Evolutionary conservation across 1,139 yeast genomes (phyloP), one percentile per base, ranked within the genome.

Genomic region (Casaregolazyma lundiana): DNA sequence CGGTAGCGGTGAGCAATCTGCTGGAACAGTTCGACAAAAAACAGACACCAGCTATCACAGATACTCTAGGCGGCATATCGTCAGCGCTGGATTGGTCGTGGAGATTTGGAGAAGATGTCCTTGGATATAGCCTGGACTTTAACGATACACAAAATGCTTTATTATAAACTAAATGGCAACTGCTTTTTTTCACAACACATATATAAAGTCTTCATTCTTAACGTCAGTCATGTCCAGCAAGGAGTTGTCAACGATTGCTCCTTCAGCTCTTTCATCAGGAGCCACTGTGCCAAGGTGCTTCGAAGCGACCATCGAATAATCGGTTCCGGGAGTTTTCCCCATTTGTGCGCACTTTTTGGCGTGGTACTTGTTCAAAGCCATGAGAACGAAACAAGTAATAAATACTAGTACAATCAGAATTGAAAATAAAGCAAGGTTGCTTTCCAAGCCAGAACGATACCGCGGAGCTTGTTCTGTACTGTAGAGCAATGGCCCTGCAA

Each of bases 401-500:
- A 15, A 26, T 2, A 39, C 43, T 16, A 39, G 43, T 2, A 21
- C 43, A 35, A 35, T 37, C 20, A 50, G 42, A 8, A 42, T 32
- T 7, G 46, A 40, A 41, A 48, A 50, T 22, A 49, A 21, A 4
- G 47, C 42, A 49, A 50, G 38, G 41, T 50, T 46, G 13, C 38
- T 32, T 15, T 41, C 42, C 30, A 48, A 42, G 7, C 78, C 81
- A 6, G 74, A 70, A n/a, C 62, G 61, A 54, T 76, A 77, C 32
- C 61, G 58, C 16, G 86, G 86, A 1, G 78, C 77, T 55, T 78
- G 76, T 5, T 56, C 53, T 0, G 67, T 66, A 50, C 75, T 69
- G 59, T 81, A 81, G 41, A 83, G 73, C 59, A 80, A 84, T 3
- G 88, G 87, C 0, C 88, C 88, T 44, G 78, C 70, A 46, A 83